Evolutionary conservation across 257 asterid genomes (phyloP), one percentile per base, ranked within the genome.

Genomic region (Petunia secreta): DNA sequence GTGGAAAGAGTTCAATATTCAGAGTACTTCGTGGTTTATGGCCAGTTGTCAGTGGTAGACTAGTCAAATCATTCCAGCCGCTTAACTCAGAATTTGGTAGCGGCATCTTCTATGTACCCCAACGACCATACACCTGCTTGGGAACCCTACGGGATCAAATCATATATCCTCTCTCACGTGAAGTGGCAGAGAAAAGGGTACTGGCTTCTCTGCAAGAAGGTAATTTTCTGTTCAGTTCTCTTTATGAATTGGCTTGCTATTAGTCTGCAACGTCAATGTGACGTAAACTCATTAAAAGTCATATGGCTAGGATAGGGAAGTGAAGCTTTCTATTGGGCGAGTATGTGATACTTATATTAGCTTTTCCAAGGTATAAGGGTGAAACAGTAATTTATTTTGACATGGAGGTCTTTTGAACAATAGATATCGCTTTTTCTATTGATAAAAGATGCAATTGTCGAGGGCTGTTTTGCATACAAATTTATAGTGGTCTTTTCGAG

Each of bases 111-210:
- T 94, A 94, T 86, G 99, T 96, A 77, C 97, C 98, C 85, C 99
- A 96, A 86, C 87, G 91, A 68, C 98, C 99, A 64, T 96, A 94
- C 84, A 96, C 99, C 15, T 94, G 99, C 94, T 91, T 96, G 88
- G 98, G 99, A 79, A 94, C 98, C 80, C 92, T 96, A 83, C 87
- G 99, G 87, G 99, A 96, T 90, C 99, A 96, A 86, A 92, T 96
- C 77, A 94, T 94, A 81, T 96, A 96, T 85, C 99, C 99, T 53
- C 94, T 92, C 71, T 94, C 99, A 60, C 75, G 73, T 69, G 91
- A 90, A 57, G 98, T 91, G 85, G 99, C 99, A 39, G 90, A 90
- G 92, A 91, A 82, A 82, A 89, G 86, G 86, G 88, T 87, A 79
- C 77, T 79, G 65, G 75, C 80, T 73, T 85, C 82, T 84, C 34